Evolutionary conservation across 2,329 filamentous ascomycete genomes (phyloP).

Genomic region (Triangularia verruculosa): DNA sequence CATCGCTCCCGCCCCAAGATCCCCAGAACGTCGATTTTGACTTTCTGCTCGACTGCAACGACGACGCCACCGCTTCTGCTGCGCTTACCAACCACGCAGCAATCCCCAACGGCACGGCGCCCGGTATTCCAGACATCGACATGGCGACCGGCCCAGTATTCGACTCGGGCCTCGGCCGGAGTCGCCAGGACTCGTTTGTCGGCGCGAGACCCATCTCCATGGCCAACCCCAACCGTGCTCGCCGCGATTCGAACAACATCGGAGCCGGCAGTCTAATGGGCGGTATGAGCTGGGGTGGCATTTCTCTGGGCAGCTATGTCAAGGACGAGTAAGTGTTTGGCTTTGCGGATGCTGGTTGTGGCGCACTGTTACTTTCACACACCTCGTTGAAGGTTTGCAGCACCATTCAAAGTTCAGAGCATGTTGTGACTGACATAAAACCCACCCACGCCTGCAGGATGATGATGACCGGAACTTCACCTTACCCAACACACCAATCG

Average conservation of each 20-base stretch:
- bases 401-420: not conserved
- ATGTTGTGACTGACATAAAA: not conserved
- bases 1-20: slow-evolving; percentile 23
- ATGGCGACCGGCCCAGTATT: slow-evolving; percentile 60
- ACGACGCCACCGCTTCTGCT: slow-evolving; percentile 1
- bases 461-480: slow-evolving; percentile 95
- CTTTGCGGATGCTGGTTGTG: not conserved
- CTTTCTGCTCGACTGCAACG: slow-evolving; percentile 4
- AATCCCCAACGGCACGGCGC: slow-evolving; percentile 27
- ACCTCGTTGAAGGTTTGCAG: not conserved
- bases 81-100: slow-evolving; percentile 23
- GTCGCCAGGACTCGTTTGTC: slow-evolving; percentile 63
- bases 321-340: slow-evolving; percentile 80
- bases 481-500: slow-evolving; percentile 77
- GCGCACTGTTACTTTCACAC: not conserved
- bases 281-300: slow-evolving; percentile 95
- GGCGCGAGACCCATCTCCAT: slow-evolving; percentile 66
- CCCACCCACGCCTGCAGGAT: no score
- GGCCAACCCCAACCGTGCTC: slow-evolving; percentile 60
- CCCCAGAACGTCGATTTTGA: slow-evolving; percentile 15
- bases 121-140: slow-evolving; percentile 35
- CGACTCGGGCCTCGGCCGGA: slow-evolving; percentile 54
- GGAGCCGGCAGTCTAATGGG: slow-evolving; percentile 58
- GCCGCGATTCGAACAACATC: slow-evolving; percentile 53
- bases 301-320: slow-evolving; percentile 96